A percentile compares a stretch with the other conserved stretches of the same genome.
Conservation (phyloP, 805 yeast species). For the Deakozyma indianensis region DNA sequence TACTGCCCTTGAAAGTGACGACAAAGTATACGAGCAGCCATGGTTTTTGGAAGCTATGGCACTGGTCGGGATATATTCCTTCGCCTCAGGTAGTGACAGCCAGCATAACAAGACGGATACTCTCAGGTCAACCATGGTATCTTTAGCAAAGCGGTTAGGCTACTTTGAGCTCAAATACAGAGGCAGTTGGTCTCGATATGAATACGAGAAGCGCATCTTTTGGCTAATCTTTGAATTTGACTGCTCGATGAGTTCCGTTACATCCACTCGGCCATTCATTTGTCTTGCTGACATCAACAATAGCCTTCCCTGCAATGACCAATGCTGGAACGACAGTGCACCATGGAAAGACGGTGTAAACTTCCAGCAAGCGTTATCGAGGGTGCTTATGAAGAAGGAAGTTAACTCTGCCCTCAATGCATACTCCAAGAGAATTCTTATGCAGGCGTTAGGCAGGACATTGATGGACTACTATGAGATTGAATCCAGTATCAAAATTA, state of each 20-base stretch:
- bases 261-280: conserved; percentile 11
- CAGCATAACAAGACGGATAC: conserved; percentile 11
- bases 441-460: conserved; percentile 12
- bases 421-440: conserved; percentile 8
- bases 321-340: conserved; percentile 8
- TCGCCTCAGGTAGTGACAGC: conserved; percentile 12
- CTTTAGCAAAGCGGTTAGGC: conserved; percentile 10
- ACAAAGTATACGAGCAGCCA: conserved; percentile 8
- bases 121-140: conserved; percentile 6
- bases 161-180: conserved; percentile 8
- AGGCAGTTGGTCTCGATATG: conserved; percentile 10
- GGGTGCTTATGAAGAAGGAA: conserved; percentile 3
- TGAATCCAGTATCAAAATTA: conserved; percentile 8
- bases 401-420: neutral
- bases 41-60: conserved; percentile 9
- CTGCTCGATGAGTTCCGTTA: conserved; percentile 10
- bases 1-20: conserved; percentile 6
- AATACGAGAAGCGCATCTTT: conserved; percentile 9
- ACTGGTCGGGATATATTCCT: conserved; percentile 10
- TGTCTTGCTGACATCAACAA: conserved; percentile 11
- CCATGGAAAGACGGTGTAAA: conserved; percentile 6
- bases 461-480: conserved; percentile 13
- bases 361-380: conserved; percentile 4
- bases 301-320: conserved; percentile 13
- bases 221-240: conserved; percentile 14